A percentile compares a stretch with the other conserved stretches of the same genome.
phyloP scores from a whole-genome alignment of 2,329 filamentous ascomycete species.

The Moelleriella libera region DNA sequence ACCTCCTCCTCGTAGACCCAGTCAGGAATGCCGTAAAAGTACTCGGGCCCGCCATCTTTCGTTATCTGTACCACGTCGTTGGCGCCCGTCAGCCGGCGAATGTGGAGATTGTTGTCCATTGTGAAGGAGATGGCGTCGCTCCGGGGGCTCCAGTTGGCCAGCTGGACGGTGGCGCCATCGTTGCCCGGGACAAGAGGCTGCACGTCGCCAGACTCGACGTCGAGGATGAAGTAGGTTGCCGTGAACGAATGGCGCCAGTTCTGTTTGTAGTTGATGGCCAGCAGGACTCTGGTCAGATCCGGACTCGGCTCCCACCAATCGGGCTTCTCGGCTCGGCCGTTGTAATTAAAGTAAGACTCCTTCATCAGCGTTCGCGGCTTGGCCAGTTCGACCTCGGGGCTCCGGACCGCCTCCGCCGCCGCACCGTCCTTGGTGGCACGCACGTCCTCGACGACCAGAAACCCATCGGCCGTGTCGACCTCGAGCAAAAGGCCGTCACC shows the following conservation, averaged over 20 bases:
- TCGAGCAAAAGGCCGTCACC: constrained; percentile 81
- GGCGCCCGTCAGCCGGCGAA: constrained; percentile 46
- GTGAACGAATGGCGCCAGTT: constrained; percentile 88
- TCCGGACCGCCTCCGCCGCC: constrained; percentile 22
- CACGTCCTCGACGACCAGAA: constrained; percentile 78
- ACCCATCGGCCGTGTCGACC: constrained; percentile 53
- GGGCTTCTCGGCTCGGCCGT: constrained; percentile 40
- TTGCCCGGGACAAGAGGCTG: constrained; percentile 64
- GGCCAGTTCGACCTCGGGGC: constrained; percentile 16
- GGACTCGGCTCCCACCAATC: constrained; percentile 59
- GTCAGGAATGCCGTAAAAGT: constrained; percentile 93
- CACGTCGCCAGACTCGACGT: constrained; percentile 66
- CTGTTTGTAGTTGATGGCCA: constrained; percentile 56
- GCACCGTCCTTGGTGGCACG: constrained; percentile 26
- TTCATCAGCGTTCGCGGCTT: constrained; percentile 64
- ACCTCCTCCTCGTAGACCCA: constrained; percentile 76
- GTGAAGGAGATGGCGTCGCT: constrained; percentile 86
- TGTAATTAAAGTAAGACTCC: constrained; percentile 44
- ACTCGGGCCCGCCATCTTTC: constrained; percentile 68
- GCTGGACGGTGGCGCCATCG: constrained; percentile 54
- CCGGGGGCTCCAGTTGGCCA: constrained; percentile 79
- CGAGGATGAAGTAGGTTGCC: constrained; percentile 80
- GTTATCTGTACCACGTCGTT: constrained; percentile 60
- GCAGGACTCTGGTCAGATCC: constrained; percentile 72
- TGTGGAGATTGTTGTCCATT: constrained; percentile 75